Base-by-base conservation (phyloP, 768 basidiomycete genomes). In the Lactarius hatsudake region DNA sequence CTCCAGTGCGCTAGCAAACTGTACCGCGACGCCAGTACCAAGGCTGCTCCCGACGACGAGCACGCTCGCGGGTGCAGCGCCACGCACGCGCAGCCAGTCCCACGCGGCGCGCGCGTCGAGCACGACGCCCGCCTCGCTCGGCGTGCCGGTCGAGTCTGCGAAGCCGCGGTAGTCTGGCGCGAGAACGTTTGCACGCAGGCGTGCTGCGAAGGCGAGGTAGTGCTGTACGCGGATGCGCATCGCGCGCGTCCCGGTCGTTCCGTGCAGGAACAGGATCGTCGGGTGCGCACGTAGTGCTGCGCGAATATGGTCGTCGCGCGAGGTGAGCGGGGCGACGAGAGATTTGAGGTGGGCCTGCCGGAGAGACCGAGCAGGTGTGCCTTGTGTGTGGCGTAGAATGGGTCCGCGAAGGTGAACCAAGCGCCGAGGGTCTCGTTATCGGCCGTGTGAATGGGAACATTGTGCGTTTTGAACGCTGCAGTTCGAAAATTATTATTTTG, bases 131-230 rank as follows among this genome's bases (percentile, higher is more conserved):
- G 75, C 76, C 75, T 96, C 90, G 30, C 84, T 87, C 0, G 96
- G 96, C 0, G 76, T 76, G 0, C 94, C 93, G 1, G 84, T 83
- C 59, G 93, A 96, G 73, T 98, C 95, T 0, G 81, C 96, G 73
- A 91, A 98, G 1, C 96, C 96, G 60, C 96, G 86, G 75, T 98
- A 98, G 77, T 98, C 96, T 43, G 94, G 86, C 1, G 87, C 87
- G 32, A 98, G 79, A 12, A 97, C 88, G 75, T 96, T 96, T 23
- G 84, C 84, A 15, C 80, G 79, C 9, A 93, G 78, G 0, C 88
- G 83, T 1, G 87, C 82, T 0, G 90, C 82, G 72, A 88, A 88
- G 0, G 83, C 81, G 26, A 81, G 77, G 73, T 93, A 93, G 36
- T 87, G 82, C 20, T 81, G 81, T 20, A 95, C 80, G 7, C 96